Evolutionary conservation across 768 basidiomycete species (phyloP), one percentile per base, ranked within the genome.

Genomic region (Hericium erinaceus): DNA sequence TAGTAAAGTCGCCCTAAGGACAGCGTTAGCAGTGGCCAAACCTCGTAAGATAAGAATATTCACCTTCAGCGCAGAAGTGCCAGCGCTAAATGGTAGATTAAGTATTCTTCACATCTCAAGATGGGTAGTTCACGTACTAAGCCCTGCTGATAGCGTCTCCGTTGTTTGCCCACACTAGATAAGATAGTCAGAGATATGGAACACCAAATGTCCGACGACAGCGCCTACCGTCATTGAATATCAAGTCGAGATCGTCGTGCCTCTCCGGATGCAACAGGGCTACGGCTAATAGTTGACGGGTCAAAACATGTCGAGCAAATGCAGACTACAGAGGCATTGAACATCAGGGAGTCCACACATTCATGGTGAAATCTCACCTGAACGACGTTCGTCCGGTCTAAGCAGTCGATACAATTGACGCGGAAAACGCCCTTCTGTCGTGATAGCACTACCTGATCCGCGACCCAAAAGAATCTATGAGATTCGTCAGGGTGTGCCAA

Each of bases 381-480:
- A 9, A 97, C 91, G 22, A 97, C 95, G 67, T 95, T 97, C 13
- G 95, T 98, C 54, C 95, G 76, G 67, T 98, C 95, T 44, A 98
- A 74, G 65, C 94, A 95, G 67, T 98, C 95, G 48, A 98, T 95
- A 68, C 95, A 98, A 66, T 95, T 98, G 22, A 93, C 81, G 3
- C 95, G 82, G 71, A 90, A 97, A 2, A 87, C 83, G 1, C 92
- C 92, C 58, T 82, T 85, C 69, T 98, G 95, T 65, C 83, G 80
- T 6, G 90, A 86, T 69, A 95, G 76, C 12, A 86, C 75, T 13
- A 74, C 74, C 33, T 82, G 74, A 56, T 87, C 80, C 1, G 87
- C 87, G 18, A 88, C 80, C 91, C 92, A 94, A 58, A 91, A 80
- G 67, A 88, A 95, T 33, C 88, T 91, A 58, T 12, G 20, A n/a